Conservation (phyloP, 768 basidiomycete genomes). For the Psilocybe sp. region DNA sequence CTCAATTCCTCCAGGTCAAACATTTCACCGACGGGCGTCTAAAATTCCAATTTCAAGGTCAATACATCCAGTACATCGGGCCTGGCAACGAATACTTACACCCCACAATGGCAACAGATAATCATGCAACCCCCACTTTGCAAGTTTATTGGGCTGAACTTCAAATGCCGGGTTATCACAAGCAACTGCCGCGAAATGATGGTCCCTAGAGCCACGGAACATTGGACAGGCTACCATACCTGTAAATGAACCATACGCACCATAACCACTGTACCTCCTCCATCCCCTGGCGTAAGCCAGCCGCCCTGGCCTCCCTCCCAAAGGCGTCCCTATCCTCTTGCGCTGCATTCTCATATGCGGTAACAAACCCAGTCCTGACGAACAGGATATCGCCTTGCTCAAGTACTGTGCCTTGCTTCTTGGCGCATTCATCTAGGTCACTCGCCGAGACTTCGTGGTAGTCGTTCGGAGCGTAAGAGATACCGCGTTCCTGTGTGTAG, state of each 20-base stretch:
- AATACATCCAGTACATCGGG: neutral
- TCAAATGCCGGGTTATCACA: constrained; percentile 22
- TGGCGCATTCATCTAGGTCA: constrained; percentile 18
- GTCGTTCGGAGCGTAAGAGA: constrained; percentile 12
- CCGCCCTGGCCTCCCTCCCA: constrained; percentile 1
- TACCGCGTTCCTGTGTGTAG: constrained; percentile 14
- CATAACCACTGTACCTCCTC: constrained; percentile 24
- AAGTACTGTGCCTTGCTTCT: constrained; percentile 15
- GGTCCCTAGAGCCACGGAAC: constrained; percentile 11
- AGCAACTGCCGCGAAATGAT: constrained; percentile 24
- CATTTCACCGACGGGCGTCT: constrained; percentile 19
- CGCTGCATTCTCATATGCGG: constrained; percentile 19
- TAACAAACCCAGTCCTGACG: constrained; percentile 19
- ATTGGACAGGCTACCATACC: no score
- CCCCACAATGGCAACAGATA: constrained; percentile 23
- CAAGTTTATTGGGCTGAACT: constrained; percentile 16
- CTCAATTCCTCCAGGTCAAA: constrained; percentile 15
- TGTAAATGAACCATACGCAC: constrained; percentile 4
- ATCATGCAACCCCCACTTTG: constrained; percentile 22
- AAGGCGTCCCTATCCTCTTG: constrained; percentile 13
- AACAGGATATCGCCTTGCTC: constrained; percentile 23
- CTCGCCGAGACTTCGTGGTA: constrained; percentile 17
- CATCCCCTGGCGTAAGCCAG: constrained; percentile 15
- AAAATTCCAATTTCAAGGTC: neutral
- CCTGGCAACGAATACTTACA: constrained; percentile 8